phyloP scores from a whole-genome alignment of 345 rosid species.

The Turritis glabra region DNA sequence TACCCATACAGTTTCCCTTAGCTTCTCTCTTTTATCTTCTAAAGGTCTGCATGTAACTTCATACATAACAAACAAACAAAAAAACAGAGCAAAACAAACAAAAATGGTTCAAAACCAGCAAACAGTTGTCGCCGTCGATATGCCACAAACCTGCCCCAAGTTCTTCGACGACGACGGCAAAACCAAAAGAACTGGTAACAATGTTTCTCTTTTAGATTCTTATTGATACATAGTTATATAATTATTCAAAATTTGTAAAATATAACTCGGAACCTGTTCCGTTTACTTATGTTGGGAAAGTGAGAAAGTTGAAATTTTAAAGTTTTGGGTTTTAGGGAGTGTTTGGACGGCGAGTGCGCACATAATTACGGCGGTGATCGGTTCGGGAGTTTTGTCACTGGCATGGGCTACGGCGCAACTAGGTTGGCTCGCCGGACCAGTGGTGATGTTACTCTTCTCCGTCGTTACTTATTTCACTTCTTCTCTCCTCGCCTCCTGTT shows the following conservation, averaged over 20 bases:
- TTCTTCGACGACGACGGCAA: conserved; percentile 81
- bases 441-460: conserved; percentile 45
- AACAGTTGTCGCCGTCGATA: conserved; percentile 43
- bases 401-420: conserved; percentile 65
- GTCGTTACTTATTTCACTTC: conserved; percentile 49
- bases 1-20: not conserved
- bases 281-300: not conserved
- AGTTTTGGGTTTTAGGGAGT: conserved; percentile 21
- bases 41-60: not conserved
- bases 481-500: conserved; percentile 42
- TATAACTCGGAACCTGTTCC: not conserved
- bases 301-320: not conserved
- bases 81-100: not conserved
- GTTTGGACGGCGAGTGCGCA: conserved; percentile 58
- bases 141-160: conserved; percentile 44
- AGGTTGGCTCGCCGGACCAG: conserved; percentile 63
- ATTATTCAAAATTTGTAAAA: not conserved
- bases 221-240: not conserved
- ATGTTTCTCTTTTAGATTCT: not conserved
- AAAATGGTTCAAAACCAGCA: conserved; percentile 29
- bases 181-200: conserved; percentile 66
- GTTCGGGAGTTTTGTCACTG: conserved; percentile 58
- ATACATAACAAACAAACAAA: not conserved
- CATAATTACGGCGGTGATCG: conserved; percentile 62
- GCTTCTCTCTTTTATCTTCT: not conserved